These are phyloP conservation scores for Orbilia ellipsospora DNA, from an alignment of 2,329 filamentous ascomycete genomes.

Conservation along the genomic window DNA sequence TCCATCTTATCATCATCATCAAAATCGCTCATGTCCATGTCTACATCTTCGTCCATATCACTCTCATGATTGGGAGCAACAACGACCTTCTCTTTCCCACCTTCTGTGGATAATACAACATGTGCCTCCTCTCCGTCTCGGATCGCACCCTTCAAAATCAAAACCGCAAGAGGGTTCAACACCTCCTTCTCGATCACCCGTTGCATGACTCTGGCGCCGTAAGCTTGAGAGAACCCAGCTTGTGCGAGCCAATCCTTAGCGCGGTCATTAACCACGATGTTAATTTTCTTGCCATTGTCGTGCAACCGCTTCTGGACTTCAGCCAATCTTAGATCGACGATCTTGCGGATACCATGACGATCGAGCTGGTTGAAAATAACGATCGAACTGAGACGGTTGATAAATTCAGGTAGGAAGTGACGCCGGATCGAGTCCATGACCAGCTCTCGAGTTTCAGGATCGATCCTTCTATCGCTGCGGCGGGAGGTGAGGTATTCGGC, in stretches of 20 bases:
- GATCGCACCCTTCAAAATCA: slow-evolving; percentile 86
- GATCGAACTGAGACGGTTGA: slow-evolving; percentile 94
- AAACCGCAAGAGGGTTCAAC: slow-evolving; percentile 88
- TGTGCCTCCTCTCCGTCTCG: slow-evolving; percentile 84
- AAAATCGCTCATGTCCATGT: slow-evolving; percentile 77
- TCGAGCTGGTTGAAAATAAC: slow-evolving; percentile 99
- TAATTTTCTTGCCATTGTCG: slow-evolving; percentile 84
- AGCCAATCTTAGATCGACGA: slow-evolving; percentile 86
- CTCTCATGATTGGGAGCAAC: slow-evolving; percentile 85
- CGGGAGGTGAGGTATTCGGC: slow-evolving; percentile 78
- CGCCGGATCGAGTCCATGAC: slow-evolving; percentile 91
- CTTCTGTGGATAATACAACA: slow-evolving; percentile 74
- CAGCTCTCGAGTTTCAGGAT: slow-evolving; percentile 83
- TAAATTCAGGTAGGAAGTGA: slow-evolving; percentile 98
- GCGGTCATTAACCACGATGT: slow-evolving; percentile 82
- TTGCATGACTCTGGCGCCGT: slow-evolving; percentile 88
- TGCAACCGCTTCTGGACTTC: slow-evolving; percentile 94
- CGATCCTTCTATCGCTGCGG: slow-evolving; percentile 80
- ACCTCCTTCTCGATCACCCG: slow-evolving; percentile 97
- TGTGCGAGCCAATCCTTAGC: slow-evolving; percentile 93
- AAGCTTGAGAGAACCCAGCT: slow-evolving; percentile 93
- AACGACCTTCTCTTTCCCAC: slow-evolving; percentile 74
- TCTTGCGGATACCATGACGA: slow-evolving; percentile 87
- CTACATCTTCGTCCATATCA: slow-evolving; percentile 71
- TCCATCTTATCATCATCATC: slow-evolving; percentile 71